Evolutionary conservation across 73 alveolate genomes (phyloP).

Genomic region (Paramecium bursaria): DNA sequence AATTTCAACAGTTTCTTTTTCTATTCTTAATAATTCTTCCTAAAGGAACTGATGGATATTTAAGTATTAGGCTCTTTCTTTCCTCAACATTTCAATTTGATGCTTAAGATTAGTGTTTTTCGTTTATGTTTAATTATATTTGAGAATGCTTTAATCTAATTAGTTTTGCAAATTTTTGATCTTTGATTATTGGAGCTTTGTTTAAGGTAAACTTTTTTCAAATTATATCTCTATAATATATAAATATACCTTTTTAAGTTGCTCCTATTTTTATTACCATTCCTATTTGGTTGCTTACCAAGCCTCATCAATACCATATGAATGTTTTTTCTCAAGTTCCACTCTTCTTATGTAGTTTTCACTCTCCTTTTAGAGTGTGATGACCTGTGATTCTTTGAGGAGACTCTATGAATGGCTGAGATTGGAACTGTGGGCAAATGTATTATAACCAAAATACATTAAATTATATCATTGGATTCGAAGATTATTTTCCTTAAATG

Average conservation of each 20-base stretch:
- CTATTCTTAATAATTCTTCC: slow-evolving; percentile 69
- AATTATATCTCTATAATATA: slow-evolving; percentile 16
- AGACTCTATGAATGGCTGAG: slow-evolving; percentile 11
- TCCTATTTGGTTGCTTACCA: slow-evolving; percentile 54
- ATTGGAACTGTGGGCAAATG: slow-evolving; percentile 15
- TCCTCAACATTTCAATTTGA: slow-evolving; percentile 83
- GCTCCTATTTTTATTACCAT: slow-evolving; percentile 45
- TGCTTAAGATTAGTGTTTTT: slow-evolving; percentile 74
- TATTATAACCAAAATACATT: slow-evolving; percentile 60
- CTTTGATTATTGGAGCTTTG: slow-evolving; percentile 63
- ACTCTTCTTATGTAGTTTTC: slow-evolving; percentile 70
- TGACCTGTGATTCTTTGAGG: slow-evolving; percentile 58
- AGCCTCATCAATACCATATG: slow-evolving; percentile 55
- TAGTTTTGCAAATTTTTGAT: slow-evolving; percentile 84
- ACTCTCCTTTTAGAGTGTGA: slow-evolving; percentile 58
- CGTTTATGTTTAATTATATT: slow-evolving; percentile 82
- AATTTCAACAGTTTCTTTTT: slow-evolving; percentile 63
- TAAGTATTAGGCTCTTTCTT: slow-evolving; percentile 75
- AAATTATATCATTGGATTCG: too few relatives aligned
- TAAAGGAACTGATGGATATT: slow-evolving; percentile 64
- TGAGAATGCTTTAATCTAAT: slow-evolving; percentile 80
- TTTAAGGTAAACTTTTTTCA: slow-evolving; percentile 50
- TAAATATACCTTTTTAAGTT: slow-evolving; percentile 32
- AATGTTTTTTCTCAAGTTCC: slow-evolving; percentile 62
- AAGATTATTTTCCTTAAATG: too few relatives aligned